Conservation (phyloP, 2,329 filamentous ascomycete species). For the Didymella lethalis region DNA sequence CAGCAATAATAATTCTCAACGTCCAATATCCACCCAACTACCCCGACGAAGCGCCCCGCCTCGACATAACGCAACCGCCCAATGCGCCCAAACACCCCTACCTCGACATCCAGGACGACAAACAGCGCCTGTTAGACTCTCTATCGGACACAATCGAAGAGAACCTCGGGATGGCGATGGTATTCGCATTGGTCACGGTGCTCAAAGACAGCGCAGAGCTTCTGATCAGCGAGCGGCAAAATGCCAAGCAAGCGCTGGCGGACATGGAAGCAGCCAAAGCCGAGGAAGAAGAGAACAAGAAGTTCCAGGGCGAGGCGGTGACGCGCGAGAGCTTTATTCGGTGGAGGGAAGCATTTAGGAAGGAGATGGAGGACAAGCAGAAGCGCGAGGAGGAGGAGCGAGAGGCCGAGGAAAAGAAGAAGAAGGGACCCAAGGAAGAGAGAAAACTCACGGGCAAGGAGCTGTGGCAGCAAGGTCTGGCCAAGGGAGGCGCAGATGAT, state of each 20-base stretch:
- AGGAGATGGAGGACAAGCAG: constrained; percentile 81
- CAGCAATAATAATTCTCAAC: constrained; percentile 77
- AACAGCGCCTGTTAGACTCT: constrained; percentile 72
- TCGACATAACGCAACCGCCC: constrained; percentile 79
- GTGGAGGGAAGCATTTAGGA: constrained; percentile 80
- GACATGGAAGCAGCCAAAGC: constrained; percentile 66
- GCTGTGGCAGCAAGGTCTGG: constrained; percentile 59
- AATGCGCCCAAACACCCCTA: constrained; percentile 74
- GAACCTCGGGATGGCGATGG: constrained; percentile 96
- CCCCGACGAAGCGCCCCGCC: constrained; percentile 82
- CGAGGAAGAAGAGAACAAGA: constrained; percentile 93
- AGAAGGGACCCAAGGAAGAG: constrained; percentile 69
- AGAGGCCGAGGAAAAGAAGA: constrained; percentile 68
- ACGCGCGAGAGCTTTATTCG: constrained; percentile 84
- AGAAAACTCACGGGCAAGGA: constrained; percentile 74
- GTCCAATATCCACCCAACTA: constrained; percentile 91
- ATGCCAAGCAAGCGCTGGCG: constrained; percentile 63
- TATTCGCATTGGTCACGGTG: constrained; percentile 87
- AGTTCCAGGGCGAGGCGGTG: constrained; percentile 91
- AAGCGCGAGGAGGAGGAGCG: constrained; percentile 69
- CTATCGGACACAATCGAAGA: constrained; percentile 83
- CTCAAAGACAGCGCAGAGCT: constrained; percentile 92
- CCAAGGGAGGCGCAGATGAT: constrained; percentile 71
- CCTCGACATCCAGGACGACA: constrained; percentile 83
- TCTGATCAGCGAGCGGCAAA: constrained; percentile 77